phyloP scores from a whole-genome alignment of 805 yeast genomes.

The Starmerella scarabaei region DNA sequence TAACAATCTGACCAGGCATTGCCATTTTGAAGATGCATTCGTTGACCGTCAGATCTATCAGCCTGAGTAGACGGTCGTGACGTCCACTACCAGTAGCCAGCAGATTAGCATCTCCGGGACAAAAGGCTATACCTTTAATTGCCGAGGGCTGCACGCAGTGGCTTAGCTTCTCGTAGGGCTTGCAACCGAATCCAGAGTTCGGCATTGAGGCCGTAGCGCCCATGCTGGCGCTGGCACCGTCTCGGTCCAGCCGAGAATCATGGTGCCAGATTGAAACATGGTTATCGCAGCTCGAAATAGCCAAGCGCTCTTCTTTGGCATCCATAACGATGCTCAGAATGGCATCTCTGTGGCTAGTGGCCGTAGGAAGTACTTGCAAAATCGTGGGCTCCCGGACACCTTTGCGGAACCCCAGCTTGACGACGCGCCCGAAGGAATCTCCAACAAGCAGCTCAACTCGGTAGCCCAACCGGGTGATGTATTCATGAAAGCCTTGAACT shows the following conservation, averaged over 20 bases:
- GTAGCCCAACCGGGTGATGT: background rate
- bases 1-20: slow-evolving; percentile 16
- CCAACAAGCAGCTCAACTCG: slow-evolving; percentile 3
- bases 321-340: slow-evolving; percentile 6
- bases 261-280: slow-evolving; percentile 8
- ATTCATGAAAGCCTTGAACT: no score
- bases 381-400: background rate
- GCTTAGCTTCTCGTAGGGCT: background rate
- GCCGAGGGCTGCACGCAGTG: slow-evolving; percentile 2
- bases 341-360: background rate
- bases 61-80: slow-evolving; percentile 8
- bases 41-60: background rate
- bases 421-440: slow-evolving; percentile 4
- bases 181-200: no score
- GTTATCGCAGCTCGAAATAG: slow-evolving; percentile 5
- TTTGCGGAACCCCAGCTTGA: slow-evolving; percentile 1
- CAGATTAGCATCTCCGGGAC: slow-evolving; percentile 6
- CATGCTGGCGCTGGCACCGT: no score
- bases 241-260: no score
- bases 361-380: background rate
- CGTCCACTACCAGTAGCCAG: slow-evolving; percentile 15
- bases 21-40: background rate
- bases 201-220: no score
- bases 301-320: slow-evolving; percentile 1
- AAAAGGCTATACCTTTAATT: slow-evolving; percentile 6